Evolutionary conservation across 495 filamentous ascomycete species (phyloP).

Genomic region (Halenospora varia): DNA sequence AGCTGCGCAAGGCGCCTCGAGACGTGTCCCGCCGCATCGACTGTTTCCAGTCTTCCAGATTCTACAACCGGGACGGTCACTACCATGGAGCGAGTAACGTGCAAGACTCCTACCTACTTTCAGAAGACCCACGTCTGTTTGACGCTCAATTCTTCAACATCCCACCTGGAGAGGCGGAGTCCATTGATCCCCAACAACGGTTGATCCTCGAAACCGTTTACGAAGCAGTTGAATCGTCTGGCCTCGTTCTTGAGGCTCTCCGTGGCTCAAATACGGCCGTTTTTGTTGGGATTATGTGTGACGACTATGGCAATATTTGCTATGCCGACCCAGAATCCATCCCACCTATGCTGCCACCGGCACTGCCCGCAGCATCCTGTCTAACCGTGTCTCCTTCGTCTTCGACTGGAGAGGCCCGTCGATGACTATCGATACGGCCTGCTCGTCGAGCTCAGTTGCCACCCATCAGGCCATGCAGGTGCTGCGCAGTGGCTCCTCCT

Average conservation of each 20-base stretch:
- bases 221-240: constrained; percentile 53
- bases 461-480: constrained; percentile 75
- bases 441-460: constrained; percentile 67
- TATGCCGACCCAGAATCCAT: constrained; percentile 26
- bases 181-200: constrained; percentile 57
- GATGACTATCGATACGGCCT: constrained; percentile 83
- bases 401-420: constrained; percentile 53
- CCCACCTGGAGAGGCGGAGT: constrained; percentile 47
- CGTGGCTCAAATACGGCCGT: constrained; percentile 25
- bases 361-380: constrained; percentile 49
- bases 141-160: constrained; percentile 60
- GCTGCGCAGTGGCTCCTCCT: constrained; percentile 53
- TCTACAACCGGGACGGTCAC: constrained; percentile 39
- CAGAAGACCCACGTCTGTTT: constrained; percentile 49
- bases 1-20: constrained; percentile 36
- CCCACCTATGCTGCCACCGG: constrained; percentile 33
- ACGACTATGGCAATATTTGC: constrained; percentile 34
- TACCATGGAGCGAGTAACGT: constrained; percentile 13
- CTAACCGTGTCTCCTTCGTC: constrained; percentile 59
- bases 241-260: constrained; percentile 28
- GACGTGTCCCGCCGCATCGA: constrained; percentile 28
- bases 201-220: constrained; percentile 52
- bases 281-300: constrained; percentile 31
- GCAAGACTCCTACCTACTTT: constrained; percentile 38
- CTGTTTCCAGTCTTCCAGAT: constrained; percentile 44